Evolutionary conservation across 2,329 filamentous ascomycete genomes (phyloP), one percentile per base, ranked within the genome.

Genomic region (Epichloe scottii): DNA sequence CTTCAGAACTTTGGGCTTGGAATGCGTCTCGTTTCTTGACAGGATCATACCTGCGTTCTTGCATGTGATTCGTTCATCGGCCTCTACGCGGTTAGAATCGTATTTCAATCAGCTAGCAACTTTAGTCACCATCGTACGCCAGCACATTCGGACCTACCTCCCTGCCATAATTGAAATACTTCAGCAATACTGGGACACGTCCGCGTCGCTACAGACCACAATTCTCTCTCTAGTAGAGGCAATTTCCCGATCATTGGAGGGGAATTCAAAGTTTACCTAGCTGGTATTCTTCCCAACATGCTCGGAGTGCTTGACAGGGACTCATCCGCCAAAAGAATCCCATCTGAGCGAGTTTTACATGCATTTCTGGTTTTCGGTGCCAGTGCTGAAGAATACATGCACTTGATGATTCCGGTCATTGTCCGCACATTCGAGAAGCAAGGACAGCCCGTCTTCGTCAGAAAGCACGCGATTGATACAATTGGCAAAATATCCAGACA

Each of bases 241-340:
- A 0, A 95, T 98, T 52, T 89, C 93, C 4, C 82, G 87, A 54
- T 95, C 93, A 0, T 72, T 99, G 1, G 93, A 98, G 62, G 93
- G 93, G 93, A 99, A 64, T 99, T 99, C 74, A 95, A 97, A 66
- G 86, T 95, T 42, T 96, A 96, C 61, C 73, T 99, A 11, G 93
- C 93, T 4, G 82, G 85, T 12, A 73, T 98, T 15, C 76, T 98
- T 3, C 94, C 93, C 0, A 74, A 95, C 48, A 96, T 99, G 91
- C 82, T 99, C 2, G 87, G 89, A 23, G 87, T 95, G 3, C 77
- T 99, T 17, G 91, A 98, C 57, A 87, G 89, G 56, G 93, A 98
- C 63, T 76, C 73, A 8, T 85, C 85, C 1, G 71, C 77, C 1
- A 85, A 88, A 61, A 79, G 89, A n/a, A 77, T 81, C 14, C 85